Evolutionary conservation across 306 rosid genomes (phyloP).

Genomic region (Herpetospermum pedunculosum): DNA sequence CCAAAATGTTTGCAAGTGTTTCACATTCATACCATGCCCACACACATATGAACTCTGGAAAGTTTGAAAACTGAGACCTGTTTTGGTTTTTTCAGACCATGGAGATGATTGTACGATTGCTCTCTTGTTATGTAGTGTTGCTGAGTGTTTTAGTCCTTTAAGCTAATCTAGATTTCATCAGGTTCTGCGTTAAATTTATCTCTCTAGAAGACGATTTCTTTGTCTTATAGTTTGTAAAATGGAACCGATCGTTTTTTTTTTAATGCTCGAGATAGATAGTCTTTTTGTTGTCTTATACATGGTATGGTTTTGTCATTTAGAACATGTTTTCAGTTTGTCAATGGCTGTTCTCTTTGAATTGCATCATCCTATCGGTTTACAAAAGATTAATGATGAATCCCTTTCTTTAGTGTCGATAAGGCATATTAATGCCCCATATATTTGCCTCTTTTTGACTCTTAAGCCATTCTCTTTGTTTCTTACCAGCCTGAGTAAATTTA

Average conservation of each 20-base stretch:
- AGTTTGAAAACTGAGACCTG: neutral
- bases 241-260: neutral
- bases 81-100: neutral
- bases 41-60: neutral
- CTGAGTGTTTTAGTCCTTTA: neutral
- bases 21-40: neutral
- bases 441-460: neutral
- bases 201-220: neutral
- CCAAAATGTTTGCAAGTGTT: neutral
- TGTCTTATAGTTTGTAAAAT: neutral
- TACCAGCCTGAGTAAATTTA: too few relatives aligned
- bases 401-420: neutral
- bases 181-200: neutral
- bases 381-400: neutral
- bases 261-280: neutral
- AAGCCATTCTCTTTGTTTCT: neutral
- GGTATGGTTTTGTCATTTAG: neutral
- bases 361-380: neutral
- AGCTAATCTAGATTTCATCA: neutral
- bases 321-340: neutral
- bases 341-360: neutral
- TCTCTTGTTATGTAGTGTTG: neutral
- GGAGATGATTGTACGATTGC: conserved; percentile 1
- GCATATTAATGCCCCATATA: neutral
- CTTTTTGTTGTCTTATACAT: neutral